Percentiles rank a stretch among this genome's conserved stretches.
These are phyloP conservation scores for Phoenix dactylifera DNA, from an alignment of 176 grass and related monocot genomes.

Conservation along the genomic window DNA sequence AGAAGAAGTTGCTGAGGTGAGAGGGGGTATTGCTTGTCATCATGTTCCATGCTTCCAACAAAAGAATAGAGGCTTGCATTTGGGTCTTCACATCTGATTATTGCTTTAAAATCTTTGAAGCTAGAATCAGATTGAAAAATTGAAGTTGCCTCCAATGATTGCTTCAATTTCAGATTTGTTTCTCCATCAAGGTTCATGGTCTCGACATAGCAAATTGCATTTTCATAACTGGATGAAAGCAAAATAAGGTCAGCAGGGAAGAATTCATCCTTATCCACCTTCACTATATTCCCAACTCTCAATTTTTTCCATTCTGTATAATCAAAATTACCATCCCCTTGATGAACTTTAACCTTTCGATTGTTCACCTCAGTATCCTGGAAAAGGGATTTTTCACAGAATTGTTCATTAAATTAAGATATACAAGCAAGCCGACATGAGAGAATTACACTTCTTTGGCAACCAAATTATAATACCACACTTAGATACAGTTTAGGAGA, in stretches of 20 bases:
- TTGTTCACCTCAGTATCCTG: slow-evolving; percentile 88
- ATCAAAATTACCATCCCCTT: slow-evolving; percentile 48
- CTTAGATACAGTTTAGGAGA: too few relatives aligned
- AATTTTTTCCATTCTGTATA: slow-evolving; percentile 66
- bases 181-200: slow-evolving; percentile 98
- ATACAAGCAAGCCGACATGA: too few relatives aligned
- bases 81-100: slow-evolving; percentile 83
- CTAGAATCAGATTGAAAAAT: slow-evolving; percentile 52
- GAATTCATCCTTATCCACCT: slow-evolving; percentile 92
- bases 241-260: slow-evolving; percentile 95
- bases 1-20: slow-evolving; percentile 84
- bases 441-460: too few relatives aligned
- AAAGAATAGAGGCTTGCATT: slow-evolving; percentile 95
- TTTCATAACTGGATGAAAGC: slow-evolving; percentile 88
- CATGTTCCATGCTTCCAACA: slow-evolving; percentile 75
- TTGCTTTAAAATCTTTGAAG: slow-evolving; percentile 44
- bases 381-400: background rate
- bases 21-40: slow-evolving; percentile 35
- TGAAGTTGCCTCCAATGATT: slow-evolving; percentile 65
- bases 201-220: slow-evolving; percentile 98
- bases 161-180: slow-evolving; percentile 98
- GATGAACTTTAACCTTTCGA: slow-evolving; percentile 70
- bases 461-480: too few relatives aligned
- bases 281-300: slow-evolving; percentile 89
- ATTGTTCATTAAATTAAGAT: too few relatives aligned